A percentile compares a stretch with the other conserved stretches of the same genome.
Conservation (phyloP, 129 eudicot genomes). For the Lonicera japonica region DNA sequence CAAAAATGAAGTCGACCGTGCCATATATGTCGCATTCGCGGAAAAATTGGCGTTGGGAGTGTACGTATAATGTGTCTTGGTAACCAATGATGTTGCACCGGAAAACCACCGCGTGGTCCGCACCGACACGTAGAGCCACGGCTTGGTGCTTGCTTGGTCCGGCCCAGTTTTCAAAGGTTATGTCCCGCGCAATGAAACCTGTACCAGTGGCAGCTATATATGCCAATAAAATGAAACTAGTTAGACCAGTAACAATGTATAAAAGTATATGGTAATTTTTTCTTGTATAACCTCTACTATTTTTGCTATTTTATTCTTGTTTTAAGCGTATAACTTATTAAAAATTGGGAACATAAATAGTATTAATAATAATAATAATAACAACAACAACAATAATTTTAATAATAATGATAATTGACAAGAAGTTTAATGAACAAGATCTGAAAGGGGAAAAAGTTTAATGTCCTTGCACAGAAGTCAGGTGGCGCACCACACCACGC, state of each 20-base stretch:
- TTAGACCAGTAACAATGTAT: neutral
- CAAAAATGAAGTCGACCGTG: conserved; percentile 90
- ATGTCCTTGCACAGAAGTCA: neutral
- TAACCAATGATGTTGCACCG: conserved; percentile 76
- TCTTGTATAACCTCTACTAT: neutral
- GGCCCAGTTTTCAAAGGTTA: conserved; percentile 76
- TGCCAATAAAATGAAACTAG: neutral
- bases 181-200: conserved; percentile 81
- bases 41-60: conserved; percentile 85
- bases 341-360: too few relatives aligned
- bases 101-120: conserved; percentile 81
- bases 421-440: neutral
- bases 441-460: neutral
- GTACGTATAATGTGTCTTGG: conserved; percentile 87
- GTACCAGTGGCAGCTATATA: conserved; percentile 78
- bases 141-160: conserved; percentile 94
- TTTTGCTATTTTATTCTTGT: too few relatives aligned
- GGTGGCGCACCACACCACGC: too few relatives aligned
- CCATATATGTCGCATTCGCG: conserved; percentile 91
- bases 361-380: too few relatives aligned
- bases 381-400: too few relatives aligned
- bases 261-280: neutral
- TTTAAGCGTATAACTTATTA: too few relatives aligned
- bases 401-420: neutral
- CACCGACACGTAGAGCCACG: conserved; percentile 84